phyloP scores from a whole-genome alignment of 257 asterid genomes.

The Penstemon newberryi region DNA sequence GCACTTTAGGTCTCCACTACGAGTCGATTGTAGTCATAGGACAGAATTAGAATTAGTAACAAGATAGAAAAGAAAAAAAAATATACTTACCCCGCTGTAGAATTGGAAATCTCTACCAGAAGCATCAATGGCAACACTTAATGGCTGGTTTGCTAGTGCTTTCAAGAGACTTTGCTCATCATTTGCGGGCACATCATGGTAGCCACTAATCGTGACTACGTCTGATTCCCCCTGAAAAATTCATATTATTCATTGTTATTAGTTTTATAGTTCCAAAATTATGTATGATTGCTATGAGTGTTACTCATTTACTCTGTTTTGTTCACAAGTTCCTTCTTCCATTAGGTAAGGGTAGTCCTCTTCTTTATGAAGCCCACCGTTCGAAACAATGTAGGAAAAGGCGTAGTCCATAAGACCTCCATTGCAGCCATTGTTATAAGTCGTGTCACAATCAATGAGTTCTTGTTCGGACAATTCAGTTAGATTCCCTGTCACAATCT shows the following conservation, averaged over 20 bases:
- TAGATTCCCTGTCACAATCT: slow-evolving; percentile 39
- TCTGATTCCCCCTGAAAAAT: slow-evolving; percentile 34
- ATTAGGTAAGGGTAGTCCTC: slow-evolving; percentile 45
- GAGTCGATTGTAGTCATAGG: no score
- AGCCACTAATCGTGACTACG: slow-evolving; percentile 39
- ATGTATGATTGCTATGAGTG: background rate
- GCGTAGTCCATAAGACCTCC: slow-evolving; percentile 50
- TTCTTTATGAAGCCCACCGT: slow-evolving; percentile 45
- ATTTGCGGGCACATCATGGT: slow-evolving; percentile 41
- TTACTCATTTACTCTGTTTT: slow-evolving; percentile 29
- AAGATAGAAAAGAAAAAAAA: background rate
- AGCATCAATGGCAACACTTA: slow-evolving; percentile 47
- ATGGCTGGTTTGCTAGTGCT: slow-evolving; percentile 48
- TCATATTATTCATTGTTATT: no score
- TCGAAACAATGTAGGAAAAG: slow-evolving; percentile 33
- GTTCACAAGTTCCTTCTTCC: slow-evolving; percentile 46
- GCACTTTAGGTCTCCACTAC: no score
- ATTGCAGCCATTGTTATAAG: slow-evolving; percentile 40
- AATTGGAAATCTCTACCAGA: slow-evolving; percentile 46
- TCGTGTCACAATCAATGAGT: slow-evolving; percentile 43
- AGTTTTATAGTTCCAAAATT: no score
- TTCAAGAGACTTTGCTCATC: slow-evolving; percentile 41
- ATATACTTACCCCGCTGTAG: slow-evolving; percentile 35
- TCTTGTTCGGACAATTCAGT: slow-evolving; percentile 44
- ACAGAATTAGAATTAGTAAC: background rate